Base-by-base conservation (phyloP, 2,329 filamentous ascomycete species). In the Cercospora beticola region DNA sequence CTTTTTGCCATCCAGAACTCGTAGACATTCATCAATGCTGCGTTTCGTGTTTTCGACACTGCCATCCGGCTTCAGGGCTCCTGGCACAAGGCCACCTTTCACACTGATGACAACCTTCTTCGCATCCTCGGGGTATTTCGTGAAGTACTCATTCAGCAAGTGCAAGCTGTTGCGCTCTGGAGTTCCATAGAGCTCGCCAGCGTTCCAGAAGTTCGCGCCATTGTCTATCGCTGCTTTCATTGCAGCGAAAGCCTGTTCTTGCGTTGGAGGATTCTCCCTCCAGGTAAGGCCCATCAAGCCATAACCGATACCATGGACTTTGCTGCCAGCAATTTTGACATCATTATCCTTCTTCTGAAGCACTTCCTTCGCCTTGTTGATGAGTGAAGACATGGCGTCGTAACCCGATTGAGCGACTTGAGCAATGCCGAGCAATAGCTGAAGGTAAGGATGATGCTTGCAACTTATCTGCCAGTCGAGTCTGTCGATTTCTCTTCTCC, bases 211-310 rank as follows among this genome's bases (percentile, higher is more conserved):
- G 72, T 82, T 82, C n/a, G 82, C 77, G 31, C 83, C 83, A 18
- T 36, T 64, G 3, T 71, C 64, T 6, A 72, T 65, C 2, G 72
- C 72, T 18, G 70, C 65, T 16, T 72, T 81, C 82, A 85, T 83
- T 2, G 82, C 80, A 64, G 78, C 76, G 72, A 84, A 81, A 71
- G 81, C 73, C 65, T 84, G 74, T 31, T 78, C 75, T 57, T 78
- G 70, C 5, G 79, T 72, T 5, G 75, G 79, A 5, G 82, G 81
- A 40, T 76, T 77, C 4, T 70, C 67, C 61, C 82, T 78, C 83
- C 82, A 84, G 66, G 83, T 85, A 1, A 85, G 74, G 62, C 83
- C 82, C 83, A 85, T 84, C 10, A 85, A 77, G 56, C 83, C 83
- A 71, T 79, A 85, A 74, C 83, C 83, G 18, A 80, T 79, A 18